These are phyloP conservation scores for Punica granatum DNA, from an alignment of 345 rosid species.

Conservation along the genomic window DNA sequence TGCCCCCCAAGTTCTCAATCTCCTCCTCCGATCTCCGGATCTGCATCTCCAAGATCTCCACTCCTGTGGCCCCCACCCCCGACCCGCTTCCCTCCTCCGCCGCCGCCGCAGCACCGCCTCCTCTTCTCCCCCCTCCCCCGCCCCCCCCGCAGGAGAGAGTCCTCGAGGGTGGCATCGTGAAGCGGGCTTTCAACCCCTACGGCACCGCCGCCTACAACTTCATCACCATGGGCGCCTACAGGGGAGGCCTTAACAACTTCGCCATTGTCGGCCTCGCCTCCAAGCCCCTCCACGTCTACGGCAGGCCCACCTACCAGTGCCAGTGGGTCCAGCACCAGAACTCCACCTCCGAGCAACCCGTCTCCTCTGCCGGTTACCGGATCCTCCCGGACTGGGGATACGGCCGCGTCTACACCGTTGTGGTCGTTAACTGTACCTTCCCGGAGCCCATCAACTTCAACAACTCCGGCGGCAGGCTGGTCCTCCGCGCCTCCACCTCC, in stretches of 20 bases:
- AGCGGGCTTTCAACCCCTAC: conserved; percentile 52
- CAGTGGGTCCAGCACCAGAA: conserved; percentile 44
- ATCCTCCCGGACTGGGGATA: conserved; percentile 94
- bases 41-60: conserved; percentile 57
- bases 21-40: conserved; percentile 72
- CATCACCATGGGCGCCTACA: conserved; percentile 67
- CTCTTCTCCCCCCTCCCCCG: conserved; percentile 2
- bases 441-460: conserved; percentile 35
- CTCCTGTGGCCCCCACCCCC: conserved; percentile 4
- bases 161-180: conserved; percentile 37
- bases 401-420: conserved; percentile 82
- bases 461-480: conserved; percentile 65
- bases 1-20: conserved; percentile 64
- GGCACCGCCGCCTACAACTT: conserved; percentile 83
- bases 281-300: conserved; percentile 70
- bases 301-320: conserved; percentile 60
- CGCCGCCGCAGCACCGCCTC: conserved; percentile 9
- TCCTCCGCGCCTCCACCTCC: conserved; percentile 62
- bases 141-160: conserved; percentile 29
- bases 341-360: conserved; percentile 12
- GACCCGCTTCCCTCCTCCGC: conserved; percentile 14
- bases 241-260: conserved; percentile 66
- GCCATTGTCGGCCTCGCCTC: conserved; percentile 76
- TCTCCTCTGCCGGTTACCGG: conserved; percentile 29
- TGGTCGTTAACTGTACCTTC: conserved; percentile 81